Percentiles rank a stretch among this genome's conserved stretches.
These are phyloP conservation scores for Syzygium grande DNA, from an alignment of 345 rosid genomes.

Conservation along the genomic window DNA sequence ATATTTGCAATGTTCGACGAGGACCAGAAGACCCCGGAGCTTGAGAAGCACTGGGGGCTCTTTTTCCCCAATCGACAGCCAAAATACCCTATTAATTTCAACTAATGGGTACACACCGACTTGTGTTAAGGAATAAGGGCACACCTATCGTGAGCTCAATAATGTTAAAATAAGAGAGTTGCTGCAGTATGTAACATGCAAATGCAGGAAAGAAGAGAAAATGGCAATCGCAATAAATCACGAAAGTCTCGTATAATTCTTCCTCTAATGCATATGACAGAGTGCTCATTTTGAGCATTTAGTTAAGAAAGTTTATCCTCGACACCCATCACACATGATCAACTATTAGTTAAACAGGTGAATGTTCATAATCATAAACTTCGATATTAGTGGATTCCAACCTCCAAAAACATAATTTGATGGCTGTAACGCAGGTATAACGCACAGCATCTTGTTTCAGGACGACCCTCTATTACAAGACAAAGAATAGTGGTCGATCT, in stretches of 20 bases:
- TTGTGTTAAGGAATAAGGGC: not conserved
- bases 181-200: not conserved
- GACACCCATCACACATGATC: not conserved
- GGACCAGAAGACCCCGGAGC: constrained; percentile 31
- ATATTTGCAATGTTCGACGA: constrained; percentile 61
- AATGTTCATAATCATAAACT: not conserved
- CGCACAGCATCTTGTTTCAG: not conserved
- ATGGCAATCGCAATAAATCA: not conserved
- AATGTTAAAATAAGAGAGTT: not conserved
- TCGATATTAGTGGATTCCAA: not conserved
- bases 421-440: not conserved
- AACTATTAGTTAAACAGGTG: not conserved
- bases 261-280: not conserved
- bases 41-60: constrained; percentile 50
- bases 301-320: not conserved
- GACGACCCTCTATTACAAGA: not conserved
- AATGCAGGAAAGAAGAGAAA: not conserved
- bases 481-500: not conserved
- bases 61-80: constrained; percentile 34
- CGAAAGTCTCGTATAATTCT: not conserved
- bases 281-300: not conserved
- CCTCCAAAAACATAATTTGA: not conserved
- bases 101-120: not conserved
- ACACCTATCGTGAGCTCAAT: not conserved
- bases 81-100: constrained; percentile 37